Percentiles rank a stretch among this genome's conserved stretches.
Conservation (phyloP, 1,139 yeast genomes). For the Taphrina deformans region DNA sequence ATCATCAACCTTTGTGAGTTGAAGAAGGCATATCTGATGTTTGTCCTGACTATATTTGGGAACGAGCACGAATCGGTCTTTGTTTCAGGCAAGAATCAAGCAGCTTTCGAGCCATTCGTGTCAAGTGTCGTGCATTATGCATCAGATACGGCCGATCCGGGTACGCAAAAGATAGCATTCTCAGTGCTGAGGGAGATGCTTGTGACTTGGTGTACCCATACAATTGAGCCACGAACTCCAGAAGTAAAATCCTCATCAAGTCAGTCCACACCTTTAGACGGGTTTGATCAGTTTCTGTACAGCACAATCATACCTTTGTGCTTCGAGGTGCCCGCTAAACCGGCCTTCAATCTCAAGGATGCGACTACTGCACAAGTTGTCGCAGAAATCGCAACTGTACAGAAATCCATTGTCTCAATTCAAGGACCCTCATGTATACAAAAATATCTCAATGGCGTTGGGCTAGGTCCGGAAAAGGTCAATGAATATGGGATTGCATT, state of each 20-base stretch:
- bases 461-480: conserved; percentile 6
- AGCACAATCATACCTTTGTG: conserved; percentile 66
- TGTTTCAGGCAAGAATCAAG: conserved; percentile 59
- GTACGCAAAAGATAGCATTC: conserved; percentile 68
- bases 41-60: conserved; percentile 66
- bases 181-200: conserved; percentile 68
- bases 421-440: conserved; percentile 8
- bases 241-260: conserved; percentile 8
- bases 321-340: conserved; percentile 78
- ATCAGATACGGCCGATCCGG: conserved; percentile 54
- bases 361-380: conserved; percentile 76
- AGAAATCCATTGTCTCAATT: conserved; percentile 52
- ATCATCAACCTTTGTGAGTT: conserved; percentile 50
- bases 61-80: conserved; percentile 80
- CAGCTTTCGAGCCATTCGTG: conserved; percentile 61
- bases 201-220: conserved; percentile 32
- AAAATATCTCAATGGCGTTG: conserved; percentile 13
- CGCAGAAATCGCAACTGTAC: conserved; percentile 69
- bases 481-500: conserved; percentile 20
- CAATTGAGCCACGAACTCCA: background rate
- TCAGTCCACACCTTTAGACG: conserved; percentile 49
- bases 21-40: conserved; percentile 67
- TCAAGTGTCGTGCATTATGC: conserved; percentile 67
- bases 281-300: conserved; percentile 68
- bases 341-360: conserved; percentile 67